Percentiles rank a stretch among this genome's conserved stretches.
These are phyloP conservation scores for Rhizoclosmatium globosum DNA, from an alignment of 192 early-diverging fungal species.

Conservation along the genomic window DNA sequence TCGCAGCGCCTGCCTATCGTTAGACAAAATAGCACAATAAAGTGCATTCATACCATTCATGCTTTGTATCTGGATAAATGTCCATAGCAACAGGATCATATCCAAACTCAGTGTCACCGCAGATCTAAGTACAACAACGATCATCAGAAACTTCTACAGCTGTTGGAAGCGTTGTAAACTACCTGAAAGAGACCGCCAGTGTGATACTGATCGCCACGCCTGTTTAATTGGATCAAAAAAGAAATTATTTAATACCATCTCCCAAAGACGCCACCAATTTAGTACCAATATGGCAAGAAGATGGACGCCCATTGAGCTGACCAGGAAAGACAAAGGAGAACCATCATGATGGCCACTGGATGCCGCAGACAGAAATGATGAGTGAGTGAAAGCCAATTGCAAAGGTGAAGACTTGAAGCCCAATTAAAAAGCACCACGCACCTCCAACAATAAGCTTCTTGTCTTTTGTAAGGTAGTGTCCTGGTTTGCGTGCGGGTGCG, in stretches of 20 bases:
- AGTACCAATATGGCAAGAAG: neutral
- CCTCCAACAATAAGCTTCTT: too few species aligned
- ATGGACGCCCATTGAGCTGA: neutral
- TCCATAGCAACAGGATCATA: neutral
- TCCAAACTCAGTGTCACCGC: neutral
- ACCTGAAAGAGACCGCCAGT: neutral
- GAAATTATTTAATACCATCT: neutral
- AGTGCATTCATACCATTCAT: neutral
- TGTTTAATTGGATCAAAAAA: neutral
- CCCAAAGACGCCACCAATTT: neutral
- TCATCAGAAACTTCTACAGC: too few species aligned
- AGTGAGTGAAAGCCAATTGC: too few species aligned
- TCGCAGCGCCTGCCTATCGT: neutral
- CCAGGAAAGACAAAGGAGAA: neutral
- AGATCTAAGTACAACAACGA: neutral
- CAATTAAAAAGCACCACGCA: too few species aligned
- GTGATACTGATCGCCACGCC: neutral
- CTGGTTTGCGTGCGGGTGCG: too few species aligned
- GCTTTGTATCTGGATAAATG: neutral
- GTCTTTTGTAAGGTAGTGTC: too few species aligned
- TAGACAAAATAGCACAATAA: too few species aligned
- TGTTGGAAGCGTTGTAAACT: too few species aligned
- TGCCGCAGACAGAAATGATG: too few species aligned
- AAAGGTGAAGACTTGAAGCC: too few species aligned
- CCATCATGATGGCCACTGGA: neutral